A percentile compares a stretch with the other conserved stretches of the same genome.
phyloP scores from a whole-genome alignment of 2,329 filamentous ascomycete genomes.

The Teratosphaeria epicoccoides region DNA sequence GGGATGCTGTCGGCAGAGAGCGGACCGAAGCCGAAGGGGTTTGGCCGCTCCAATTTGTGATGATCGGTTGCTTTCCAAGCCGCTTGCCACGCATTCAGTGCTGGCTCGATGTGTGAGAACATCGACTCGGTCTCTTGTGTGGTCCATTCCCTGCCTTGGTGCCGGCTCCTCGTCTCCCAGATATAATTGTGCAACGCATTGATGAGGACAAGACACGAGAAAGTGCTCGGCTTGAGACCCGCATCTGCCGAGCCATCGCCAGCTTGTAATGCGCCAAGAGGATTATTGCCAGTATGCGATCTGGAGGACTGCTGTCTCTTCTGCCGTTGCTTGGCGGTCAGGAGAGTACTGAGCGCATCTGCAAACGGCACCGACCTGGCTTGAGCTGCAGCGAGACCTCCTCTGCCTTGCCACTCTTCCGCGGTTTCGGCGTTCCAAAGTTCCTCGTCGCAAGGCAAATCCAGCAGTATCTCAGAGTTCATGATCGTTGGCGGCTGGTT shows the following conservation, averaged over 20 bases:
- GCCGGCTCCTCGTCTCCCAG: slow-evolving; percentile 88
- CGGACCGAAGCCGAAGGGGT: slow-evolving; percentile 70
- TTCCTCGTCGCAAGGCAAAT: slow-evolving; percentile 87
- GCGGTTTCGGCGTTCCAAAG: slow-evolving; percentile 76
- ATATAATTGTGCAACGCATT: slow-evolving; percentile 96
- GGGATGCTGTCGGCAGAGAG: slow-evolving; percentile 86
- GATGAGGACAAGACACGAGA: slow-evolving; percentile 83
- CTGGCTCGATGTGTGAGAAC: slow-evolving; percentile 90
- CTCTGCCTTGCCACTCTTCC: slow-evolving; percentile 68
- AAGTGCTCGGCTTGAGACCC: slow-evolving; percentile 72
- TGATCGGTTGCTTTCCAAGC: slow-evolving; percentile 82
- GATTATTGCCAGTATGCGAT: slow-evolving; percentile 16
- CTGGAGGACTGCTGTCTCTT: slow-evolving; percentile 13
- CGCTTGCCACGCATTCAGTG: slow-evolving; percentile 84
- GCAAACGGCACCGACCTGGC: slow-evolving; percentile 70
- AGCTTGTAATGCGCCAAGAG: slow-evolving; percentile 12
- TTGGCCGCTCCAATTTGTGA: slow-evolving; percentile 74
- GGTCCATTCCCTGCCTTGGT: slow-evolving; percentile 82
- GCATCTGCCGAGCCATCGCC: slow-evolving; percentile 30
- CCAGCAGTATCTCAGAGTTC: slow-evolving; percentile 83
- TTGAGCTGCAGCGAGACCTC: slow-evolving; percentile 58
- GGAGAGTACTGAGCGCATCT: slow-evolving; percentile 65
- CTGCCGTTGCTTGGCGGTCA: slow-evolving; percentile 62
- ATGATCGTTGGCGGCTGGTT: slow-evolving; percentile 85
- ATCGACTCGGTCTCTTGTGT: slow-evolving; percentile 88